phyloP scores from a whole-genome alignment of 1,284 basidiomycete genomes.

The Cryptococcus sp. region DNA sequence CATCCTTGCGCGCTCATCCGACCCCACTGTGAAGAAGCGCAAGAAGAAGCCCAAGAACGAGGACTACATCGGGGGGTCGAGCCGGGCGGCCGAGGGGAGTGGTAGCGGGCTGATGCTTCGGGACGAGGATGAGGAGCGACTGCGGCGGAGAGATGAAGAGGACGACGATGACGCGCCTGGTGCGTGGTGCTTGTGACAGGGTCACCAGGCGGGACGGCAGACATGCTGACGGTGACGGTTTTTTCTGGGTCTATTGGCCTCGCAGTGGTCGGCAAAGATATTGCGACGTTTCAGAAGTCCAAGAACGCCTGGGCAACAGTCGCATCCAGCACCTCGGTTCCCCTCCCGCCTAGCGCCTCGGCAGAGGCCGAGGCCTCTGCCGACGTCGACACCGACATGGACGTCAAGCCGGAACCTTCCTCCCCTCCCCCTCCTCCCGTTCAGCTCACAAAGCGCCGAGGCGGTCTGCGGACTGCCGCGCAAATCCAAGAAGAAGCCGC shows the following conservation, averaged over 20 bases:
- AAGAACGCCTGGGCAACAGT: conserved; percentile 42
- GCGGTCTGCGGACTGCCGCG: conserved; percentile 70
- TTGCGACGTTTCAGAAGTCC: conserved; percentile 42
- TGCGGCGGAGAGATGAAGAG: conserved; percentile 47
- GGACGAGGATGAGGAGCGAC: conserved; percentile 53
- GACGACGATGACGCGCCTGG: conserved; percentile 50
- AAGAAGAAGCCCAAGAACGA: conserved; percentile 70
- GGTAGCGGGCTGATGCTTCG: conserved; percentile 38
- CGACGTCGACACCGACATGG: conserved; percentile 10
- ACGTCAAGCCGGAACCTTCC: conserved; percentile 26
- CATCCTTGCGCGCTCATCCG: conserved; percentile 68
- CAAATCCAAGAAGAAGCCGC: conserved; percentile 54
- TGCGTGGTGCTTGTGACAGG: conserved; percentile 23
- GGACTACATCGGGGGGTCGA: conserved; percentile 48
- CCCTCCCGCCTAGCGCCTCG: conserved; percentile 12
- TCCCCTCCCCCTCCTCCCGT: conserved; percentile 30
- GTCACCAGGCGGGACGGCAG: background rate
- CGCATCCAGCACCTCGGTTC: conserved; percentile 25
- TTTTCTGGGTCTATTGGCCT: conserved; percentile 6
- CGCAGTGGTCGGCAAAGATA: conserved; percentile 40
- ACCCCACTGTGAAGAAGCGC: conserved; percentile 55
- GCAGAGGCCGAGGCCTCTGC: conserved; percentile 5
- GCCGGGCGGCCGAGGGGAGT: conserved; percentile 9
- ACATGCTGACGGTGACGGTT: too few relatives aligned
- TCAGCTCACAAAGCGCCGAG: conserved; percentile 52